Conservation (phyloP, 257 asterid genomes). For the Striga asiatica region DNA sequence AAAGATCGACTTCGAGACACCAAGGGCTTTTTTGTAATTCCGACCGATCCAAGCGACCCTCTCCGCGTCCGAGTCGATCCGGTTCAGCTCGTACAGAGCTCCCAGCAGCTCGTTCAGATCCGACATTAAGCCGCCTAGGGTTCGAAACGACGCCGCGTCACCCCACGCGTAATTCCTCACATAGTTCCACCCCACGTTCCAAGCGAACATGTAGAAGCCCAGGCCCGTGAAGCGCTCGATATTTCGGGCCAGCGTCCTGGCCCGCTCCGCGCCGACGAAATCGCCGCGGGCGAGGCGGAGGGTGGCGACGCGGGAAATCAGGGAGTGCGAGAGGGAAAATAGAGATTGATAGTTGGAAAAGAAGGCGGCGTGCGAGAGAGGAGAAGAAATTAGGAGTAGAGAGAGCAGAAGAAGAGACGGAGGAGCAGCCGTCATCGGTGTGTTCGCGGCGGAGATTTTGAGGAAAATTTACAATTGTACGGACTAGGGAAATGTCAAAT, state of each 20-base stretch:
- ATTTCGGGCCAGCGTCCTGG: conserved; percentile 30
- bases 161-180: conserved; percentile 52
- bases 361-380: conserved; percentile 21
- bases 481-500: neutral
- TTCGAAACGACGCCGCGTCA: conserved; percentile 29
- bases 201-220: conserved; percentile 46
- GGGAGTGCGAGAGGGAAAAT: conserved; percentile 67
- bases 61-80: conserved; percentile 36
- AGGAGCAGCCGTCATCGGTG: conserved; percentile 20
- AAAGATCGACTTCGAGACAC: conserved; percentile 38
- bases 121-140: conserved; percentile 30
- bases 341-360: conserved; percentile 40
- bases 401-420: conserved; percentile 23
- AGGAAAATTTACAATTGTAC: no score
- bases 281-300: conserved; percentile 77
- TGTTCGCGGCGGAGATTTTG: neutral
- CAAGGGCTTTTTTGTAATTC: conserved; percentile 38
- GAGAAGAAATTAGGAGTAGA: conserved; percentile 20
- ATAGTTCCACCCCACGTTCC: conserved; percentile 57
- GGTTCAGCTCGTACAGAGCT: conserved; percentile 32
- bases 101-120: conserved; percentile 47
- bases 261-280: conserved; percentile 46
- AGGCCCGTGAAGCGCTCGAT: conserved; percentile 43
- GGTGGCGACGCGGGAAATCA: conserved; percentile 56
- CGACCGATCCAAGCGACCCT: conserved; percentile 50